phyloP scores from a whole-genome alignment of 1,139 yeast species.

The Kodamaea ohmeri region DNA sequence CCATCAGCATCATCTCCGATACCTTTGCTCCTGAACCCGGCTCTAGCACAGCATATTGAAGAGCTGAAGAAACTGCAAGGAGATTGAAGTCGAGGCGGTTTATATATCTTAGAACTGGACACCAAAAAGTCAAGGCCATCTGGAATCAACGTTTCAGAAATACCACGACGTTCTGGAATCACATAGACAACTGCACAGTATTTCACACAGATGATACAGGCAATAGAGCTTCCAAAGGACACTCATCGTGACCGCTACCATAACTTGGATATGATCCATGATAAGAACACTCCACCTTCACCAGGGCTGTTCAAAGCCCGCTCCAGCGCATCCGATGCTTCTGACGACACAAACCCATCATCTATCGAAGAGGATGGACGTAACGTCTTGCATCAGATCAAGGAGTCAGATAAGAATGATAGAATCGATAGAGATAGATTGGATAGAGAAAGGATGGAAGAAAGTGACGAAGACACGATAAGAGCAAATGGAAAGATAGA shows the following conservation, averaged over 20 bases:
- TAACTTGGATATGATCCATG: neutral
- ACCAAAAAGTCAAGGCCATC: neutral
- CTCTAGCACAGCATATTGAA: neutral
- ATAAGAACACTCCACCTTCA: conserved; percentile 25
- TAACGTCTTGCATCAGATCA: conserved; percentile 3
- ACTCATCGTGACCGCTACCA: neutral
- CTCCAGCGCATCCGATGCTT: conserved; percentile 24
- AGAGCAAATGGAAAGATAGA: neutral
- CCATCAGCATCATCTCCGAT: neutral
- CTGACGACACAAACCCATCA: conserved; percentile 29
- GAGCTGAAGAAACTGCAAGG: too few relatives aligned
- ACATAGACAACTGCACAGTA: neutral
- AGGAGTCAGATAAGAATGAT: neutral
- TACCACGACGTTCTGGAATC: neutral
- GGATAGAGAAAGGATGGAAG: neutral
- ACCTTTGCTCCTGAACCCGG: neutral
- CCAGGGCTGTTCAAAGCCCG: conserved; percentile 33
- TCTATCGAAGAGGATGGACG: conserved; percentile 3
- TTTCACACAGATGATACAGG: neutral
- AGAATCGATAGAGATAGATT: neutral
- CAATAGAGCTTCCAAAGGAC: conserved; percentile 1
- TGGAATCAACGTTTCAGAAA: neutral
- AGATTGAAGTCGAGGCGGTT: too few relatives aligned
- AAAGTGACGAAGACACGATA: neutral
- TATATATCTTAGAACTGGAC: too few relatives aligned